Conservation (phyloP, 371 early-diverging fungal genomes). For the Funneliformis caledonium region DNA sequence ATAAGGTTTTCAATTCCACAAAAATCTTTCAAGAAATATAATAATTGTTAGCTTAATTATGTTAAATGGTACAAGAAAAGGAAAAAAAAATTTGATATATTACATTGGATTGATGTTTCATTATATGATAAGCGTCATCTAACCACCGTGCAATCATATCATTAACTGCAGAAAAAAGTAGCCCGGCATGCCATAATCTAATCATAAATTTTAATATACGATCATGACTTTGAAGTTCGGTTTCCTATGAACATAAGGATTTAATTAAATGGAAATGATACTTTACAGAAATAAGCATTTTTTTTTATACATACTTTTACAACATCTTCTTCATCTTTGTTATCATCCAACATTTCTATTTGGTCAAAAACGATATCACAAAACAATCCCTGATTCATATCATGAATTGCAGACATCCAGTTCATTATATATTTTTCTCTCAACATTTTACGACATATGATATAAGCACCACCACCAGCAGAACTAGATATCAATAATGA, state of each 20-base stretch:
- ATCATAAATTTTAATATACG: slow-evolving; percentile 50
- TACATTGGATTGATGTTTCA: slow-evolving; percentile 47
- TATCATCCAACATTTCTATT: slow-evolving; percentile 7
- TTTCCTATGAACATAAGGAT: slow-evolving; percentile 42
- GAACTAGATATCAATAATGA: background rate
- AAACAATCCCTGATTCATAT: slow-evolving; percentile 35
- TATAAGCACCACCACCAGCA: slow-evolving; percentile 36
- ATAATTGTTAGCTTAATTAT: background rate
- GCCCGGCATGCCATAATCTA: slow-evolving; percentile 50
- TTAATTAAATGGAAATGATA: background rate
- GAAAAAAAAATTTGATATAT: background rate
- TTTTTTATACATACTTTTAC: background rate
- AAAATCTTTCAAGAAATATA: slow-evolving; percentile 31
- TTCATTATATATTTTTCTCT: slow-evolving; percentile 35
- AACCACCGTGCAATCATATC: slow-evolving; percentile 53
- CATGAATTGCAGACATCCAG: slow-evolving; percentile 37
- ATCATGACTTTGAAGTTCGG: slow-evolving; percentile 49
- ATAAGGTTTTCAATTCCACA: slow-evolving; percentile 26
- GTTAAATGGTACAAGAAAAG: background rate
- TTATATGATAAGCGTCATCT: slow-evolving; percentile 47
- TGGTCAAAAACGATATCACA: slow-evolving; percentile 36
- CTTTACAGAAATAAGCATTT: background rate
- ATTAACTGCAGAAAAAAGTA: slow-evolving; percentile 53
- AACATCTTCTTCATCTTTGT: background rate
- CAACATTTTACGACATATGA: slow-evolving; percentile 36